Evolutionary conservation across 176 grass and related monocot genomes (phyloP).

Genomic region (Aechmea fasciata): DNA sequence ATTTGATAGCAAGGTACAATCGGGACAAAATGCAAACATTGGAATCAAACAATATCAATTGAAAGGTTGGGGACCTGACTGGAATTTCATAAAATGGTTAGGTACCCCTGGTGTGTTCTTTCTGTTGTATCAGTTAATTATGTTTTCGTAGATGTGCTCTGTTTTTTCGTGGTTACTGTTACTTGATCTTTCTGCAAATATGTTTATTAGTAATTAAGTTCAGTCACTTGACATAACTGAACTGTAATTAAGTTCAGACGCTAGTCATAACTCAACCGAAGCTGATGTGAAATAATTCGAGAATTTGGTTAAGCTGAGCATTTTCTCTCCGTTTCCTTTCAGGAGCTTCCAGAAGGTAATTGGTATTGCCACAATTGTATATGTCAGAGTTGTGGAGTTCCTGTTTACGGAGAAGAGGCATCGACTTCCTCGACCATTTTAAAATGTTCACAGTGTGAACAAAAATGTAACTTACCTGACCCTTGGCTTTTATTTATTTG

Average conservation of each 20-base stretch:
- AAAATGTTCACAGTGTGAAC: constrained; percentile 60
- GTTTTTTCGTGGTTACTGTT: too few species aligned
- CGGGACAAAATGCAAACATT: too few species aligned
- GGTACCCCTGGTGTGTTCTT: too few species aligned
- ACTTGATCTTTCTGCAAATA: too few species aligned
- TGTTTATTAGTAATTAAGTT: too few species aligned
- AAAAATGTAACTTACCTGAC: constrained; percentile 42
- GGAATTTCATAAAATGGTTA: too few species aligned
- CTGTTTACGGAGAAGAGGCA: constrained; percentile 40
- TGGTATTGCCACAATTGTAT: constrained; percentile 85
- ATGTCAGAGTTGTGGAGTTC: constrained; percentile 46
- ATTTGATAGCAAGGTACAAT: too few species aligned
- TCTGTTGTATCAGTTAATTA: too few species aligned
- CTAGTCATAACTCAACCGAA: not conserved
- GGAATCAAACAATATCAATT: too few species aligned
- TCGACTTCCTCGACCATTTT: constrained; percentile 31
- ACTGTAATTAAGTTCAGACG: not conserved
- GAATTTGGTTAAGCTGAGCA: not conserved
- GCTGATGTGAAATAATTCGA: not conserved
- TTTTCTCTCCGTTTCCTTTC: constrained; percentile 1
- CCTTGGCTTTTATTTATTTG: constrained; percentile 3
- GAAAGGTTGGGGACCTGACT: too few species aligned
- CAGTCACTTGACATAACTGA: too few species aligned
- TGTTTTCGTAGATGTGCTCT: too few species aligned
- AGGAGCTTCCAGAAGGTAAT: constrained; percentile 75